Evolutionary conservation across 106 monocot genomes (phyloP).

Genomic region (Allium fistulosum): DNA sequence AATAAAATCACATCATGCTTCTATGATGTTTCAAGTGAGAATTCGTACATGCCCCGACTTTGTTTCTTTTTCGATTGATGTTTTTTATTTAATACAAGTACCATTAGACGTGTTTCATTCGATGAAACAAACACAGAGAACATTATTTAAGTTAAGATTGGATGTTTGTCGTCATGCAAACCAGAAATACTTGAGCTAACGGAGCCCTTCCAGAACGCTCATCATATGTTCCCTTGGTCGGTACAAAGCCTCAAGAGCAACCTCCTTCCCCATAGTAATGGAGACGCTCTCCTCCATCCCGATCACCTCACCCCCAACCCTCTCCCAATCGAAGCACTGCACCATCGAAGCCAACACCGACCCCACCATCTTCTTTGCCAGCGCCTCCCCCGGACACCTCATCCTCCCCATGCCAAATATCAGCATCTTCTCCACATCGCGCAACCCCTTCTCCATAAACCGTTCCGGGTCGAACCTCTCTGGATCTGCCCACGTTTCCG

Average conservation of each 20-base stretch:
- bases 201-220: neutral
- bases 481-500: neutral
- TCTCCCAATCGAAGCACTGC: slow-evolving; percentile 22
- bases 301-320: neutral
- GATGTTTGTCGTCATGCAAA: too few species aligned
- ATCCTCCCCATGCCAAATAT: too few species aligned
- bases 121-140: too few species aligned
- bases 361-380: slow-evolving; percentile 6
- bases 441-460: neutral
- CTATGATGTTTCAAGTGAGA: too few species aligned
- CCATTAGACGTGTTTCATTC: too few species aligned
- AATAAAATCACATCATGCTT: too few species aligned
- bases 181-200: neutral
- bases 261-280: neutral
- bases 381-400: slow-evolving; percentile 3
- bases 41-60: too few species aligned
- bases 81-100: too few species aligned
- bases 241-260: slow-evolving; percentile 9
- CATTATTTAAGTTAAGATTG: too few species aligned
- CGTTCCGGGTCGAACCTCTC: neutral
- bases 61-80: too few species aligned
- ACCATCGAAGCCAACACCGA: slow-evolving; percentile 9
- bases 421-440: neutral
- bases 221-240: neutral
- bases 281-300: neutral